Base-by-base conservation (phyloP, 164 flowering plant genomes). In the Aristolochia californica region DNA sequence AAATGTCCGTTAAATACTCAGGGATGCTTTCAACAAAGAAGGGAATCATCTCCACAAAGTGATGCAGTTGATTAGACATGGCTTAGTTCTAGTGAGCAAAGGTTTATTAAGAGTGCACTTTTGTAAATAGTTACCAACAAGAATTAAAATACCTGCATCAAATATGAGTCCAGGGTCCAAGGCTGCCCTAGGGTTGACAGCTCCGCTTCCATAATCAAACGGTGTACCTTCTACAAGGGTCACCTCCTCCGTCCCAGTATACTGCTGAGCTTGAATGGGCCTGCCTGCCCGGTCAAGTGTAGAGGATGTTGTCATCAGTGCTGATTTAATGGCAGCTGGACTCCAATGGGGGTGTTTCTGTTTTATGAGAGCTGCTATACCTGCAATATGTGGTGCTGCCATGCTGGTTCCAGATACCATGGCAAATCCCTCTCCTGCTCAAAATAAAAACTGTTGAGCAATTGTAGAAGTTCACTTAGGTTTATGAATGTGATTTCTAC, bases 371-470 rank as follows among this genome's bases (percentile, higher is more conserved):
- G 99, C 96, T 45, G 97, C 99, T 63, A 94, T 87, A 22, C 99
- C 99, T 5, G 97, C 82, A 62, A 94, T 85, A 67, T 94, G 99
- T 53, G 99, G 99, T 24, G 96, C 93, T 56, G 96, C 97, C 99
- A 94, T 94, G 78, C 97, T 89, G 20, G 99, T 94, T 59, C 99
- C 99, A 62, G 97, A 94, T 57, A 90, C 71, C 91, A 94, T 75
- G 21, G 99, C 99, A 73, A 93, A 93, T 52, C 72, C 80, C 71
- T 87, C 97, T 54, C 99, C 99, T 93, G 87, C 57, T 58, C 56
- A 65, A n/a, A 66, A 51, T 22, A 34, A 26, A 4, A 13, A 13
- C 7, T 34, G 5, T 2, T 14, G 11, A 11, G 23, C 50, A 26
- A 13, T 56, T 51, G 5, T 9, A 13, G n/a, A 50, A 59, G 0